Base-by-base conservation (phyloP, 257 asterid genomes). In the Rehmannia glutinosa region DNA sequence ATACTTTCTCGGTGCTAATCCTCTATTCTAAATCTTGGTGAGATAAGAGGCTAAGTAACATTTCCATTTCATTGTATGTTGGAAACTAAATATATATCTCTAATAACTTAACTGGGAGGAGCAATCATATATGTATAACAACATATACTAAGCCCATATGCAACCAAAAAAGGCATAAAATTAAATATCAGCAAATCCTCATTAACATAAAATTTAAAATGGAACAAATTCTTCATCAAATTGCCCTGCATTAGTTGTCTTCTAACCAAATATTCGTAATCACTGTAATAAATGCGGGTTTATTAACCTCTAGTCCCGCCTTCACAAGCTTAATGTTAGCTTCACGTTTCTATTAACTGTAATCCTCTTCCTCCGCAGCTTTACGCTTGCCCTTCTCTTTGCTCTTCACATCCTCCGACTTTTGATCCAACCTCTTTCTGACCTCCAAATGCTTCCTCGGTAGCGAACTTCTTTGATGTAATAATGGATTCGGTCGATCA, bases 381-480 rank as follows among this genome's bases (percentile, higher is more conserved):
- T 53, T 71, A 59, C 62, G 47, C 78, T 78, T 80, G 27, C 79
- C 75, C 70, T 77, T 77, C 27, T 70, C 79, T 73, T 69, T 72
- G 79, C 41, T 70, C 72, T 24, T 61, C 11, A 49, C 75, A 3
- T 78, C 87, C 23, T 72, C 89, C 16, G 77, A 47, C 73, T 69
- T 76, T 16, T 75, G 82, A 51, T 80, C 92, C 49, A 74, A 75
- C 77, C 50, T 85, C 84, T 86, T 87, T 43, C 83, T 74, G 49
- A 92, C 90, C 68, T 86, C 96, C 83, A 79, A 72, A 63, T 82
- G 87, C 84, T 79, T 92, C 50, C 98, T 82, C 43, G 89, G 84
- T 76, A 82, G 13, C 93, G 92, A 5, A 92, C 96, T 86, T 92
- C 98, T 62, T 89, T 86, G 56, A 92, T 87, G 84, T 90, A 92